phyloP scores from a whole-genome alignment of 129 eudicot genomes.

The Deinandra increscens region DNA sequence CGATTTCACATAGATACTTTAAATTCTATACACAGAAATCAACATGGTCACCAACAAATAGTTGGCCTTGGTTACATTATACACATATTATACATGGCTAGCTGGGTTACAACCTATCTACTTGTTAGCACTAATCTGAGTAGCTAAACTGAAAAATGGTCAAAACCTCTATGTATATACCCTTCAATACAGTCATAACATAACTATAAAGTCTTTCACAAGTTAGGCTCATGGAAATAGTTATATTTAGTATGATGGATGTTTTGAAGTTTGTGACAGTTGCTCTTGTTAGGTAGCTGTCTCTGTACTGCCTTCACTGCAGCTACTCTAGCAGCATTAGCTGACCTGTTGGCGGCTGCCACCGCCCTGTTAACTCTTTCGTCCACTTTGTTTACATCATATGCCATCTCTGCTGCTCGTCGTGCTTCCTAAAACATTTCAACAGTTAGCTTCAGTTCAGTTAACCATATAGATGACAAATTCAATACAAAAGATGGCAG shows the following conservation, averaged over 20 bases:
- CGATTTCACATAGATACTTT: background rate
- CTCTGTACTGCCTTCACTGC: slow-evolving; percentile 90
- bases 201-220: background rate
- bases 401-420: slow-evolving; percentile 80
- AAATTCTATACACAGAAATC: background rate
- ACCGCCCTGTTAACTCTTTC: slow-evolving; percentile 88
- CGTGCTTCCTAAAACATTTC: slow-evolving; percentile 67
- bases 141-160: slow-evolving; percentile 37
- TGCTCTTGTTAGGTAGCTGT: slow-evolving; percentile 51
- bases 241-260: slow-evolving; percentile 26
- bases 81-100: slow-evolving; percentile 43
- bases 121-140: slow-evolving; percentile 41
- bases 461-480: background rate
- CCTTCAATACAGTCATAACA: background rate
- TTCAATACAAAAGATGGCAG: background rate
- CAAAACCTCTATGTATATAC: slow-evolving; percentile 10
- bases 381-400: slow-evolving; percentile 78
- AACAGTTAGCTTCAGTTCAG: background rate
- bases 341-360: slow-evolving; percentile 85
- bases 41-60: background rate
- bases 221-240: slow-evolving; percentile 8
- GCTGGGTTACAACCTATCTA: slow-evolving; percentile 40
- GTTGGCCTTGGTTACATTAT: slow-evolving; percentile 16
- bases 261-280: slow-evolving; percentile 43
- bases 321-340: slow-evolving; percentile 94